Base-by-base conservation (phyloP, 495 filamentous ascomycete species). In the Pseudotulostoma volvatum region DNA sequence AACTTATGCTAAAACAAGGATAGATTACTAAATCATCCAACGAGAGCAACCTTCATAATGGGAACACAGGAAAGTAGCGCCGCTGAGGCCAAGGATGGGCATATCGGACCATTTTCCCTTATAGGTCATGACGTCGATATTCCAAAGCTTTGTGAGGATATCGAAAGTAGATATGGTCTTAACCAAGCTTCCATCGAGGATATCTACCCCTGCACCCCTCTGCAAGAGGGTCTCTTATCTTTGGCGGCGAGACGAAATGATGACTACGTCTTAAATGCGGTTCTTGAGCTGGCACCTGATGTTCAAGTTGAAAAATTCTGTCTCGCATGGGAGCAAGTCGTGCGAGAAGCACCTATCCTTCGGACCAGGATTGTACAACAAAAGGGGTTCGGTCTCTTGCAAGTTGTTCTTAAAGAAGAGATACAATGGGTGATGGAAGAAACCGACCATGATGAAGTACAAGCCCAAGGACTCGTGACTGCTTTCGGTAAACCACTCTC, bases 201-300 rank as follows among this genome's bases (percentile, higher is more conserved):
- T 42, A 54, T 59, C 15, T 75, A 70, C 41, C 68, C 68, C 1
- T 71, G 64, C 33, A 70, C 72, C 4, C 61, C 66, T 7, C 67
- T 71, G 31, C 74, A 78, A 43, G 61, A 70, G 36, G 68, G 61
- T 30, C 63, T 77, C 16, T 46, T 77, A 19, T 61, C 71, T 35
- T 56, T 20, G 63, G 54, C 33, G 43, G 56, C 15, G 33, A 45
- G 7, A 42, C 42, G 4, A 34, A 52, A 36, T 66, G 60, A 64
- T 4, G 63, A 61, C 17, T 51, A 25, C n/a, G n/a, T n/a, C n/a
- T n/a, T n/a, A n/a, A n/a, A n/a, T 8, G 14, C 18, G 3, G 28
- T 31, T 4, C 33, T n/a, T n/a, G n/a, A n/a, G n/a, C 7, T 16
- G 15, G 23, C 23, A 32, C 28, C n/a, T n/a, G n/a, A 4, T 9